Evolutionary conservation across 2,329 filamentous ascomycete genomes (phyloP).

Genomic region (Phialophora verrucosa): DNA sequence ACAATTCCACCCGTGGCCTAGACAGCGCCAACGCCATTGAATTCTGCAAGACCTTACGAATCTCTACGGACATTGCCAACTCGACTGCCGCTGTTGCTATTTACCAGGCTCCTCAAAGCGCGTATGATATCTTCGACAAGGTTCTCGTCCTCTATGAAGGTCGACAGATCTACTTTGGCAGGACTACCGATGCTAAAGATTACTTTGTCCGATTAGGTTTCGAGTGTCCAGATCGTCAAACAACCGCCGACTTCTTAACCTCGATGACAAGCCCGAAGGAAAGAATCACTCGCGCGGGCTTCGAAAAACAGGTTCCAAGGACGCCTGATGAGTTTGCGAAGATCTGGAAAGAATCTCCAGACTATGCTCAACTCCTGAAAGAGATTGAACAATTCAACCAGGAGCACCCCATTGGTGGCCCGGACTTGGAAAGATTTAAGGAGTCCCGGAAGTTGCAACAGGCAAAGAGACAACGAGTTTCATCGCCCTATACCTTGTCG

Average conservation of each 20-base stretch:
- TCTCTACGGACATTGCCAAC: conserved; percentile 57
- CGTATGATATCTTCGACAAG: conserved; percentile 73
- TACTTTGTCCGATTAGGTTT: conserved; percentile 76
- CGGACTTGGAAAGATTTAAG: conserved; percentile 49
- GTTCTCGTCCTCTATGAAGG: conserved; percentile 76
- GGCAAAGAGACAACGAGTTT: conserved; percentile 53
- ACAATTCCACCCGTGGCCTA: conserved; percentile 59
- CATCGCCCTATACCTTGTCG: conserved; percentile 62
- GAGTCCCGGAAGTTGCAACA: conserved; percentile 52
- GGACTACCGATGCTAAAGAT: conserved; percentile 62
- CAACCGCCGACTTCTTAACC: conserved; percentile 73
- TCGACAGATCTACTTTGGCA: conserved; percentile 77
- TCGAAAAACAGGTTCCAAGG: conserved; percentile 67
- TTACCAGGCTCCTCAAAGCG: conserved; percentile 60
- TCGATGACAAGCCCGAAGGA: conserved; percentile 70
- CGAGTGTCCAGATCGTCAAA: conserved; percentile 71
- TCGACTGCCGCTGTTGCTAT: conserved; percentile 63
- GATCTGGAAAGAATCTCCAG: conserved; percentile 61
- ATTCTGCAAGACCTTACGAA: conserved; percentile 60
- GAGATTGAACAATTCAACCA: conserved; percentile 54
- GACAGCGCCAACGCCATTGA: conserved; percentile 64
- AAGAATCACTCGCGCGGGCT: conserved; percentile 63
- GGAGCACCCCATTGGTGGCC: conserved; percentile 51
- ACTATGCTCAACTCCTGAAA: conserved; percentile 49
- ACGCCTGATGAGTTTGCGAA: conserved; percentile 72